Conservation (phyloP, 1,139 yeast species). For the Yamadazyma mexicana region DNA sequence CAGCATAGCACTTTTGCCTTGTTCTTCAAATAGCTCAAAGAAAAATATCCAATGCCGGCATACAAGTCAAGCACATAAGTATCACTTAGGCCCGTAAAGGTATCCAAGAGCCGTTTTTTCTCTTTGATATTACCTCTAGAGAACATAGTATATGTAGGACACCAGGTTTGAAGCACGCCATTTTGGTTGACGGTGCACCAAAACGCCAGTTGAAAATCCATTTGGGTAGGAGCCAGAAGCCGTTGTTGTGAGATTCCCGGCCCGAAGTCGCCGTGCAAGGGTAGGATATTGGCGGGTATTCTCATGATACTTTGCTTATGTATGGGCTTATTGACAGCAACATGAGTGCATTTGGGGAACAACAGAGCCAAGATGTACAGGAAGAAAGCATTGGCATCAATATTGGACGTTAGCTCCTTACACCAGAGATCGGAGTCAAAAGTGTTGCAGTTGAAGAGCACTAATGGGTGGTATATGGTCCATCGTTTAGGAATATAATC, state of each 20-base stretch:
- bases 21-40: slow-evolving; percentile 62
- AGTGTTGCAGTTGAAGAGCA: slow-evolving; percentile 50
- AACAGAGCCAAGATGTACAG: slow-evolving; percentile 17
- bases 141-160: slow-evolving; percentile 85
- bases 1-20: slow-evolving; percentile 68
- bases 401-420: slow-evolving; percentile 2
- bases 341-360: slow-evolving; percentile 46
- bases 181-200: slow-evolving; percentile 78
- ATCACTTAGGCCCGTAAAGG: slow-evolving; percentile 31
- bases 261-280: slow-evolving; percentile 69
- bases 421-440: slow-evolving; percentile 41
- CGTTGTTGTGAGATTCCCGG: slow-evolving; percentile 28
- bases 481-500: slow-evolving; percentile 50
- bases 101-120: slow-evolving; percentile 60
- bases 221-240: slow-evolving; percentile 36
- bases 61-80: slow-evolving; percentile 66
- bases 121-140: slow-evolving; percentile 88
- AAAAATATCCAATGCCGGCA: slow-evolving; percentile 86
- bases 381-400: slow-evolving; percentile 23
- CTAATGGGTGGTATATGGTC: slow-evolving; percentile 67
- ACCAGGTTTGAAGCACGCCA: slow-evolving; percentile 79
- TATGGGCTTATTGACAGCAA: slow-evolving; percentile 75
- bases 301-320: slow-evolving; percentile 56
- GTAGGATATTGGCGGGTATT: slow-evolving; percentile 57
- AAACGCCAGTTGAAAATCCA: slow-evolving; percentile 53